These are phyloP conservation scores for Stephania japonica DNA, from an alignment of 164 flowering plant species.

Conservation along the genomic window DNA sequence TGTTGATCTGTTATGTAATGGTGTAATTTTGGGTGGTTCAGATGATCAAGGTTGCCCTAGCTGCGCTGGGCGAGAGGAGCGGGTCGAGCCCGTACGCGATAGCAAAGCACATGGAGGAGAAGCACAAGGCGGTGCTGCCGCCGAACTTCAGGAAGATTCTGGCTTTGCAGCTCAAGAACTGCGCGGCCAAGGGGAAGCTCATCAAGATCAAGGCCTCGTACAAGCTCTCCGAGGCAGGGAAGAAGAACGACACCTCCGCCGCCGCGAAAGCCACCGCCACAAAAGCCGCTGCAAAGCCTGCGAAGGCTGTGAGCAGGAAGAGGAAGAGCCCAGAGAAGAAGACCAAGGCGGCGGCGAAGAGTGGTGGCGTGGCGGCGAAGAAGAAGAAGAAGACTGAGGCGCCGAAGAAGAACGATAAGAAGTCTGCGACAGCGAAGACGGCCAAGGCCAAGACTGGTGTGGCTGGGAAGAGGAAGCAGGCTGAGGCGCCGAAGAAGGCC, in stretches of 20 bases:
- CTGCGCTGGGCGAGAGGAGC: conserved; percentile 51
- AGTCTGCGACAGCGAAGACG: no score
- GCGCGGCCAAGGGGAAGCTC: conserved; percentile 49
- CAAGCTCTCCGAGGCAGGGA: conserved; percentile 49
- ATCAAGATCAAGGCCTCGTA: conserved; percentile 68
- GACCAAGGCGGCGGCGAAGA: conserved; percentile 7
- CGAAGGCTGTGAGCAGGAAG: conserved; percentile 3
- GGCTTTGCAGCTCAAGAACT: conserved; percentile 58
- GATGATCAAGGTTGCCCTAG: conserved; percentile 78
- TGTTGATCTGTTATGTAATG: no score
- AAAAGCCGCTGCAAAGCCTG: conserved; percentile 1
- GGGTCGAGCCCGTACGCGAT: conserved; percentile 82
- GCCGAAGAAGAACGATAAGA: no score
- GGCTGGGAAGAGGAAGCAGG: no score
- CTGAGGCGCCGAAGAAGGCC: no score
- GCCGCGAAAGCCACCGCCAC: no score
- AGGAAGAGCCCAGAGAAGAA: conserved; percentile 2
- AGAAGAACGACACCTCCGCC: no score
- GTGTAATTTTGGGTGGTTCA: no score
- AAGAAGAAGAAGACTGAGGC: conserved; percentile 12
- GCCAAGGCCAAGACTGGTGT: no score
- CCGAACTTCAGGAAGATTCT: conserved; percentile 66
- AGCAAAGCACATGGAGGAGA: conserved; percentile 84
- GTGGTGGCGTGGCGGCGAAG: no score
- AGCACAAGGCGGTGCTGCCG: conserved; percentile 59